Base-by-base conservation (phyloP, 106 monocot genomes). In the Dendrobium nobile region DNA sequence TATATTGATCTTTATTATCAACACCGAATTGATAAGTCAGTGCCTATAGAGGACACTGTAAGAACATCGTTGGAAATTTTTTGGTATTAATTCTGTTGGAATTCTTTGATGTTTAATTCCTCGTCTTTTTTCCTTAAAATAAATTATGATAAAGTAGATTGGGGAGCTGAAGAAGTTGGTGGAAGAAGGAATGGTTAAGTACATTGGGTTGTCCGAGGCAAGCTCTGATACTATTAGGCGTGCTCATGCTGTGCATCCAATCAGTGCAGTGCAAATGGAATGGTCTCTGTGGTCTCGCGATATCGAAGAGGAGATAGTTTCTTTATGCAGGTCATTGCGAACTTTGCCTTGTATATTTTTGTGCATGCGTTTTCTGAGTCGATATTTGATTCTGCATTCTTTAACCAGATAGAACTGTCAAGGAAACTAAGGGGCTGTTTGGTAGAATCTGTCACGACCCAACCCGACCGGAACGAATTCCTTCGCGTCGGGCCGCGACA, bases 1-100 rank as follows among this genome's bases (percentile, higher is more conserved):
- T 96, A 93, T 72, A 93, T 96, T 55, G 96, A 96, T 86, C 87
- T 96, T 6, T 96, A 96, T 73, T 93, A 91, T 81, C 89, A 88
- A 67, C 96, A 96, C 65, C 86, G 93, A 22, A 24, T 96, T 22
- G 96, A 96, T 80, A 86, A 82, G 22, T 77, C 87, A 16, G 84
- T 90, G 33, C 93, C 91, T 27, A 96, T 96, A 47, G 96, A 96
- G 79, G 96, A 89, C 65, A 93, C 91, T 77, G 93, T 96, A 79
- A 85, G 86, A 72, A 17, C 15, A 16, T 2, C 37, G 5, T 40
- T 20, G 72, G 22, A 15, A 43, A 17, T 20, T 40, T 45, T 61
- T 13, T 72, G 18, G 40, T 18, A 51, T 10, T 17, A 45, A 47
- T 51, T 54, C 31, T 6, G 9, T 51, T 26, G 7, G 22, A 56